phyloP scores from a whole-genome alignment of 495 filamentous ascomycete species.

The Endocarpon pusillum region DNA sequence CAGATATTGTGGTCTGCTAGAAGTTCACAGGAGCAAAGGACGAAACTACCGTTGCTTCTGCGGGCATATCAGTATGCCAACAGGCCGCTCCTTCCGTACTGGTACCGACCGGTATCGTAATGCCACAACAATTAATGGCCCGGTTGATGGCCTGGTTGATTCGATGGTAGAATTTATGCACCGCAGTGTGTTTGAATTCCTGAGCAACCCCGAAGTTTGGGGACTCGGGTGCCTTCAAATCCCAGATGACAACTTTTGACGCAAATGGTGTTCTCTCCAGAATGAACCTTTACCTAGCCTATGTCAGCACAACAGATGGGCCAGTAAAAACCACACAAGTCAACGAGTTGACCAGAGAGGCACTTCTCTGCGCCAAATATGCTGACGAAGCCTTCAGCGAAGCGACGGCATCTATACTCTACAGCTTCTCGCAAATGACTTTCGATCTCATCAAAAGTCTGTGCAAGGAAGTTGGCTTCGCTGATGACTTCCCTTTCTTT shows the following conservation, averaged over 20 bases:
- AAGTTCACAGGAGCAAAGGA: constrained; percentile 3
- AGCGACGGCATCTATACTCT: background rate
- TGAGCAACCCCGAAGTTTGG: constrained; percentile 6
- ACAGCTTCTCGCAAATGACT: background rate
- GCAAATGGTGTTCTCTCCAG: background rate
- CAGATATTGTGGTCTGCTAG: constrained; percentile 8
- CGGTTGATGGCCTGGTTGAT: too few relatives aligned
- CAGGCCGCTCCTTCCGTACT: too few relatives aligned
- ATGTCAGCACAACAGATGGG: background rate
- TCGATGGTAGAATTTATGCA: constrained; percentile 12
- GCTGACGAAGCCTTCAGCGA: background rate
- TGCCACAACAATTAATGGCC: too few relatives aligned
- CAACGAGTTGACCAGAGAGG: background rate
- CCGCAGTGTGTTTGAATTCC: constrained; percentile 12
- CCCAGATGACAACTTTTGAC: background rate
- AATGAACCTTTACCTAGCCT: background rate
- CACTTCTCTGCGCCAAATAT: background rate
- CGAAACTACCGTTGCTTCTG: background rate
- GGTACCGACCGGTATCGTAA: too few relatives aligned
- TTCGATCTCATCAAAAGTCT: background rate
- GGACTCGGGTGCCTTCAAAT: constrained; percentile 2
- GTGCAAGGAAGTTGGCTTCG: background rate
- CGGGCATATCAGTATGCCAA: too few relatives aligned
- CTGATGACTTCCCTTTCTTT: background rate
- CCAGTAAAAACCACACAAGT: background rate